Percentiles rank a stretch among this genome's conserved stretches.
Conservation (phyloP, 1,139 yeast genomes). For the Candida smagusa region DNA sequence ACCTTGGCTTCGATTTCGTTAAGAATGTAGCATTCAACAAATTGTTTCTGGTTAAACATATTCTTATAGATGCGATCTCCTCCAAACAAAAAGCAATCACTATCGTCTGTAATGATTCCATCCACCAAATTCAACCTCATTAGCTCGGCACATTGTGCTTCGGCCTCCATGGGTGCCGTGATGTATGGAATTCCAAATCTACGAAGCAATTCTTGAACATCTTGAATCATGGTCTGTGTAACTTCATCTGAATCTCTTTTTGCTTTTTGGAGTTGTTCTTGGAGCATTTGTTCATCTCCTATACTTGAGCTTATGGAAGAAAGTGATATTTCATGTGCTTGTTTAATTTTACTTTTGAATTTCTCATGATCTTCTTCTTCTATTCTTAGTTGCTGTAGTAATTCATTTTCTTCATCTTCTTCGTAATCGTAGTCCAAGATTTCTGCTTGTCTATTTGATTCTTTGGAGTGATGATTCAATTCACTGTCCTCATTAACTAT, state of each 20-base stretch:
- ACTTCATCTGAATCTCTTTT: conserved; percentile 91
- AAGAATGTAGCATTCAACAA: conserved; percentile 78
- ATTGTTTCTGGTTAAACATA: conserved; percentile 91
- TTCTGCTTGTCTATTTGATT: conserved; percentile 16
- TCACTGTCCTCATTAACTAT: background rate
- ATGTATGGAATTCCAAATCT: conserved; percentile 91
- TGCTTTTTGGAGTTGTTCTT: conserved; percentile 61
- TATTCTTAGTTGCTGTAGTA: conserved; percentile 56
- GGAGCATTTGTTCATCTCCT: conserved; percentile 53
- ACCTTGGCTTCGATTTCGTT: conserved; percentile 59
- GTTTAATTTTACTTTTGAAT: conserved; percentile 50
- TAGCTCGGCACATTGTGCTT: conserved; percentile 92
- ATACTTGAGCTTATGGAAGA: conserved; percentile 28
- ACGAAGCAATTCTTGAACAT: conserved; percentile 81
- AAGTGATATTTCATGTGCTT: conserved; percentile 17
- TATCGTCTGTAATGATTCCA: conserved; percentile 95
- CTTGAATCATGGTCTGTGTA: conserved; percentile 78
- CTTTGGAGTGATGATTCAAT: too few species aligned
- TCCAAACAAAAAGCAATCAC: conserved; percentile 94
- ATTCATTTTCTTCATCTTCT: conserved; percentile 71
- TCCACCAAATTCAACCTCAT: conserved; percentile 69
- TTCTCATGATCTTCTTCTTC: conserved; percentile 73
- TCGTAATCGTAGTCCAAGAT: conserved; percentile 61
- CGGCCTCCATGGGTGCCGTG: conserved; percentile 98
- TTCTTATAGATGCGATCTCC: conserved; percentile 83